Base-by-base conservation (phyloP, 805 yeast genomes). In the Saturnispora sekii region DNA sequence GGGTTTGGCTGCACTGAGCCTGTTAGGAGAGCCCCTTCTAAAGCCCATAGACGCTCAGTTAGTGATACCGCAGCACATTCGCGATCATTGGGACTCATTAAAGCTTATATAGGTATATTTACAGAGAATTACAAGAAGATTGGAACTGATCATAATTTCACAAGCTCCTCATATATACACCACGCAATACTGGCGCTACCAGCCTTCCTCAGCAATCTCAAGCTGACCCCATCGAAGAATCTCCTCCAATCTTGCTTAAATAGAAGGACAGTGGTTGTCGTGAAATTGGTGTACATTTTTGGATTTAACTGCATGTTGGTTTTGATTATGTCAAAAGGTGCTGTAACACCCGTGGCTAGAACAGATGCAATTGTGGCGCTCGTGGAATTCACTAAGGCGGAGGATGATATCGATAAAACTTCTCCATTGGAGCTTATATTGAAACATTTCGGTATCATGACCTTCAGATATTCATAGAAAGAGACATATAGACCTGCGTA, bases 101-200 rank as follows among this genome's bases (percentile, higher is more conserved):
- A 35, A 42, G 12, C 34, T 29, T 9, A 7, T 7, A 11, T 21
- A 21, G 26, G 26, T 21, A 21, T 21, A 21, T 21, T 21, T 21
- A 21, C 26, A 21, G 26, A 21, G 4, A 21, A 35, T 15, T 40
- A 32, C n/a, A 31, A 14, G 17, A 21, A 8, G 36, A 8, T 9
- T 28, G 10, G 16, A 11, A 9, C 8, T 32, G 10, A 28, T 38
- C 44, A 61, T 30, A 60, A 45, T 40, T 73, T 74, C 34, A 90
- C 74, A 44, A 90, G 65, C 59, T 93, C 97, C 62, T 93, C 98
- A 60, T 90, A 93, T 18, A 93, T 81, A 48, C 96, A 86, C 98
- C 98, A 93, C 41, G 96, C 88, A 49, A 93, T 87, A 1, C 96
- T 97, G 0, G 97, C 90, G 62, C 95, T 84, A 40, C 85, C 61